Evolutionary conservation across 257 asterid genomes (phyloP).

Genomic region (Lycium barbarum): DNA sequence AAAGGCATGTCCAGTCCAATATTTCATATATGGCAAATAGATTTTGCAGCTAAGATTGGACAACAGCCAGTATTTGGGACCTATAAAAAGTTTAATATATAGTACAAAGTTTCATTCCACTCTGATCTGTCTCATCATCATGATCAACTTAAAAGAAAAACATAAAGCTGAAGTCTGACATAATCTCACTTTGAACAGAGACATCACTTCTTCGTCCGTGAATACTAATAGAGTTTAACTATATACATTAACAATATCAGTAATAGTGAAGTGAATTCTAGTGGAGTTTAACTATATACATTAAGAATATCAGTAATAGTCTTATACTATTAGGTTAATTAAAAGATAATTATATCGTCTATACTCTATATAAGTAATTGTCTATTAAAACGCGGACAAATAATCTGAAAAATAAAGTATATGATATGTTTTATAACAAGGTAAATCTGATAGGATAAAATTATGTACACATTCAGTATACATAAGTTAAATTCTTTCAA

Average conservation of each 20-base stretch:
- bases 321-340: too few species aligned
- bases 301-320: too few species aligned
- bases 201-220: neutral
- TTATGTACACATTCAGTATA: too few species aligned
- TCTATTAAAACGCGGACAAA: neutral
- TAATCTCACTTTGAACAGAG: neutral
- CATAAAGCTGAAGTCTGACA: neutral
- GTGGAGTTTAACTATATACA: neutral
- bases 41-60: too few species aligned
- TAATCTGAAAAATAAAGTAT: too few species aligned
- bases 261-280: too few species aligned
- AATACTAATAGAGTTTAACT: neutral
- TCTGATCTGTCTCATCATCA: neutral
- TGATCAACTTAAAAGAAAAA: slow-evolving; percentile 2
- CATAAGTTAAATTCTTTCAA: too few species aligned
- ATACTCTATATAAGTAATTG: neutral
- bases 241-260: too few species aligned
- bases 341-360: neutral
- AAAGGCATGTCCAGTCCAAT: neutral
- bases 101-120: neutral
- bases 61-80: neutral
- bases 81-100: neutral
- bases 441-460: too few species aligned
- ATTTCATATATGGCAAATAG: neutral
- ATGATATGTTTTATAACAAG: too few species aligned